phyloP scores from a whole-genome alignment of 805 yeast species.

The Maudiozyma serrabonitensis region DNA sequence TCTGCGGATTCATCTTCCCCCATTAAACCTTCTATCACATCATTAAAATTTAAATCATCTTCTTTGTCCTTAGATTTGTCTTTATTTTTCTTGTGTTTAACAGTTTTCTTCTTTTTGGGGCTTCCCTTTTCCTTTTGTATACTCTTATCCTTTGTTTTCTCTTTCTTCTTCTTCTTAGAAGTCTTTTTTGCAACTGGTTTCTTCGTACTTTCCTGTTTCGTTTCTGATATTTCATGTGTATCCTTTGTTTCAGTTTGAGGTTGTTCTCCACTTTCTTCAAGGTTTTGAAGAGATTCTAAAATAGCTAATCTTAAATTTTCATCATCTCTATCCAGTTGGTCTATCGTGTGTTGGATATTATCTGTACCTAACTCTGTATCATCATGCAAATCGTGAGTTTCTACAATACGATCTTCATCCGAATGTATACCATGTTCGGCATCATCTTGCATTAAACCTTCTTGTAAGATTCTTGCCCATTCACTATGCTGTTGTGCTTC shows the following conservation, averaged over 20 bases:
- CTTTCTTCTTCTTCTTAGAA: conserved; percentile 16
- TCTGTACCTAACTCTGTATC: conserved; percentile 1
- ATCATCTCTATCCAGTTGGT: conserved; percentile 26
- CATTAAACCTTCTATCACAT: conserved; percentile 25
- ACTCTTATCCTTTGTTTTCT: conserved; percentile 7
- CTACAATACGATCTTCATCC: background rate
- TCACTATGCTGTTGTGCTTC: conserved; percentile 6
- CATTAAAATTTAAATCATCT: conserved; percentile 21
- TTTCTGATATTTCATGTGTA: conserved; percentile 1
- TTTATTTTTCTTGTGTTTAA: conserved; percentile 5
- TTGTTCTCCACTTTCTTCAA: conserved; percentile 3
- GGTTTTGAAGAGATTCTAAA: conserved; percentile 19
- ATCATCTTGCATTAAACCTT: conserved; percentile 16
- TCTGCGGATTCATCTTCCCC: conserved; percentile 9
- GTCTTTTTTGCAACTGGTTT: conserved; percentile 8
- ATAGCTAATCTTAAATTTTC: conserved; percentile 27
- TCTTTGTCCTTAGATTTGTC: conserved; percentile 5
- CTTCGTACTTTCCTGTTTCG: background rate
- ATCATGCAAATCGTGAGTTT: conserved; percentile 3
- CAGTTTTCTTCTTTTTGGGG: conserved; percentile 3
- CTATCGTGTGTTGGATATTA: conserved; percentile 1
- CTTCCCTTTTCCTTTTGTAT: conserved; percentile 5
- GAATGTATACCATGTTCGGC: background rate
- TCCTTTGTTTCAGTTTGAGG: conserved; percentile 2
- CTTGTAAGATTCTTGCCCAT: conserved; percentile 26